Conservation (phyloP, 169 alveolate species). For the Eimeria sp. region DNA sequence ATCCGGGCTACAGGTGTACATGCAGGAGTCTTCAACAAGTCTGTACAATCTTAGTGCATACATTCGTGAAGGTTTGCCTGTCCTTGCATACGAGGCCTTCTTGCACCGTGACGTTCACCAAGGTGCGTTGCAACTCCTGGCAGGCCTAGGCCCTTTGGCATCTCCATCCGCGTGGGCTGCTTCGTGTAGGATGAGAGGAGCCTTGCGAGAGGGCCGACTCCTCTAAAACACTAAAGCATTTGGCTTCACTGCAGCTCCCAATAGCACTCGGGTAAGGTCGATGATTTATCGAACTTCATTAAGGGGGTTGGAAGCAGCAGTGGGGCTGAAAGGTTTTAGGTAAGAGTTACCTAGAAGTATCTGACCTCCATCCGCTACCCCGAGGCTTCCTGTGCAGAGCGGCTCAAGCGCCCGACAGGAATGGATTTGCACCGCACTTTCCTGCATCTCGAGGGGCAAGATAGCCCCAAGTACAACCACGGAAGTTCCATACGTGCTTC, state of each 20-base stretch:
- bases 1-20: too few species aligned
- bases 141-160: neutral
- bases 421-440: too few species aligned
- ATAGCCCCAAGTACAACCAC: too few species aligned
- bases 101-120: neutral
- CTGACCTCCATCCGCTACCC: neutral
- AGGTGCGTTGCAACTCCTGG: neutral
- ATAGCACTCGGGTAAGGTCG: neutral
- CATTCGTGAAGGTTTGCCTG: neutral
- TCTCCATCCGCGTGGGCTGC: neutral
- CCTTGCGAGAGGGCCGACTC: too few species aligned
- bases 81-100: neutral
- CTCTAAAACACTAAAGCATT: neutral
- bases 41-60: too few species aligned
- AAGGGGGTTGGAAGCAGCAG: neutral
- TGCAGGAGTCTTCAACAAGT: too few species aligned
- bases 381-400: neutral
- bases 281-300: neutral
- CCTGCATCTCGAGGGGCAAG: too few species aligned
- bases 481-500: too few species aligned
- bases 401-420: too few species aligned
- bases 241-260: neutral
- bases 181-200: too few species aligned
- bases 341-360: neutral
- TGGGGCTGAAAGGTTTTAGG: neutral